Evolutionary conservation across 768 basidiomycete genomes (phyloP), one percentile per base, ranked within the genome.

Genomic region (Suillus tomentosus): DNA sequence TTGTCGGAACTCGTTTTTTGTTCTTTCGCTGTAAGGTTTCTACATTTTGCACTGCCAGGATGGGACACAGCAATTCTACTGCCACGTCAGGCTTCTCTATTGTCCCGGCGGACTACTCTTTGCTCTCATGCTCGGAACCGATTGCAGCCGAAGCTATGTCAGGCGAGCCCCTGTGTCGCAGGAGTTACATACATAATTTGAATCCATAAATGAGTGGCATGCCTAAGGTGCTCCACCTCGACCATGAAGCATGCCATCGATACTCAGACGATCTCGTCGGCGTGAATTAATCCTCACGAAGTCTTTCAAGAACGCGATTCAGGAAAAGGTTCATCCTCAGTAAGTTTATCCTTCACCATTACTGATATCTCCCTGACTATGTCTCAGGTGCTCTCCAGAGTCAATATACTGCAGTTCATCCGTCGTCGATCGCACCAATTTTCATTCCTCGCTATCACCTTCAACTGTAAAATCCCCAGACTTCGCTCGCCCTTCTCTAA

Each of bases 281-380:
- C 78, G 78, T 67, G 82, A 81, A 68, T 68, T 81, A 69, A 78
- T 77, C 61, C 74, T 85, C 67, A 82, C 81, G 64, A 82, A 78
- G 61, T 86, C 86, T 47, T 80, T 87, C 67, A 79, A 79, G 57
- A 82, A 75, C 68, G 77, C 79, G 39, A 70, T 87, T 43, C 82
- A 79, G 70, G 79, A 80, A 40, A 79, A 78, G 68, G 70, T 80
- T n/a, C 67, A 58, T 55, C 66, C 69, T 31, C 67, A 73, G 79
- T 79, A 64, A 68, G 79, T 74, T 36, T 50, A 50, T 56, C n/a
- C 43, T 19, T 37, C 14, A 43, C 39, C 54, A 22, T 45, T 8
- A 53, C 17, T 19, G 14, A 53, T 34, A 50, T 22, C 11, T 22
- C 42, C 15, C 58, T 47, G 31, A 39, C 45, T 31, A 24, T 51